Evolutionary conservation across 495 filamentous ascomycete species (phyloP), one percentile per base, ranked within the genome.

Genomic region (Aspergillus affinis): DNA sequence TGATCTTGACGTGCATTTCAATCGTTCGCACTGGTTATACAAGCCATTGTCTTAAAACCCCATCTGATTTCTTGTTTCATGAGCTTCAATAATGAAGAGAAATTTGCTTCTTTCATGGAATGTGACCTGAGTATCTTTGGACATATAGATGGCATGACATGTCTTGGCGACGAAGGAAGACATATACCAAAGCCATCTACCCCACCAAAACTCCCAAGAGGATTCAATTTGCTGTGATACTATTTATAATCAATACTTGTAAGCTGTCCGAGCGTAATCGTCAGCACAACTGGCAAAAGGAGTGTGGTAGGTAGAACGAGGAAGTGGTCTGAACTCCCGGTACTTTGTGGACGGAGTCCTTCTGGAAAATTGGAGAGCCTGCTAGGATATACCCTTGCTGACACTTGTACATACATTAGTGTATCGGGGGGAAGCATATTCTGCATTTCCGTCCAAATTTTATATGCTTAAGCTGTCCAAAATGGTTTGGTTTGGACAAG

Each of bases 1-100:
- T 17, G 86, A 84, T 29, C 92, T 90, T 65, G 88, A 93, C 70
- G 78, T 88, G 12, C 77, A 82, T 29, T 92, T 95, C 69, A 72
- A 83, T 51, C 81, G 70, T 58, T 60, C 65, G 58, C 68, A 67
- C 18, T 83, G 78, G 77, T 67, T 76, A 27, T 81, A 74, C 75
- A 66, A 63, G 41, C 69, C 72, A 8, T 8, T 9, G 23, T 44
- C 19, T 32, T 41, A 62, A 54, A 54, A 56, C 12, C 57, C 7
- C 13, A 20, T 49, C 7, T 26, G 3, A 9, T 32, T 13, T 32
- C 8, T 30, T 26, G 6, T 52, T 26, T 13, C 3, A 6, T 15
- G 6, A 48, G 46, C 9, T 10, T 48, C 44, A 46, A 26, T 26
- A 26, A 26, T 2, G 23, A 26, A 26, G 23, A 4, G 23, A 26